These are phyloP conservation scores for Halophytophthora batemanensis DNA, from an alignment of 352 stramenopile species.

Conservation along the genomic window DNA sequence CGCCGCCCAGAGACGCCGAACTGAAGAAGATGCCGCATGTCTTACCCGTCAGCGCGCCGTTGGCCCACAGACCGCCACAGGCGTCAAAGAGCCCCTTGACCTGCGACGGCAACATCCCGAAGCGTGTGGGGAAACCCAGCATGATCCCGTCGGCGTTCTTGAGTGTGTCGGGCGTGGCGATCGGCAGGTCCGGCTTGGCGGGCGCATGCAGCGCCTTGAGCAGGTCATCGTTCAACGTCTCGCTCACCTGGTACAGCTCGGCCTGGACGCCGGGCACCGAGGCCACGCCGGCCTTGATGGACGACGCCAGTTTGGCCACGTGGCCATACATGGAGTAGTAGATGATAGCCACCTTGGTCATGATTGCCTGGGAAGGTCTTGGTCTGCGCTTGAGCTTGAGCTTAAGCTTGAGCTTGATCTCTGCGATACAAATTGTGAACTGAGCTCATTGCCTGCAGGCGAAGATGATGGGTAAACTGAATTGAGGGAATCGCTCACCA, in stretches of 20 bases:
- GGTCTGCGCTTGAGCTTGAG: no score
- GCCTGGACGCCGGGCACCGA: conserved; percentile 37
- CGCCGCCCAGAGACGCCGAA: conserved; percentile 58
- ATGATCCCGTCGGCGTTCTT: conserved; percentile 35
- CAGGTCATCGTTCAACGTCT: conserved; percentile 68
- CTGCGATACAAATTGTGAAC: no score
- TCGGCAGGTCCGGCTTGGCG: conserved; percentile 54
- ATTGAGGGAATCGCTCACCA: no score
- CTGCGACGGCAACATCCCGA: conserved; percentile 73
- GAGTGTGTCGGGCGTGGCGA: conserved; percentile 51
- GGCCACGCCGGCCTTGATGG: conserved; percentile 65
- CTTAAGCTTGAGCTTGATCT: no score
- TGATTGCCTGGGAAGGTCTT: no score
- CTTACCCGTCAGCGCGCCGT: conserved; percentile 71
- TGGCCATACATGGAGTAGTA: conserved; percentile 86
- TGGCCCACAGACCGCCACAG: conserved; percentile 72
- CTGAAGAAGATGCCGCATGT: conserved; percentile 78
- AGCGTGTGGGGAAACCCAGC: conserved; percentile 80
- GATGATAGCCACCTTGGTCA: conserved; percentile 68
- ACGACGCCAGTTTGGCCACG: conserved; percentile 58
- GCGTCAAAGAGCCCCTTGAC: conserved; percentile 84
- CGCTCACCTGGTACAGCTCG: conserved; percentile 54
- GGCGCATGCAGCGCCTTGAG: conserved; percentile 74
- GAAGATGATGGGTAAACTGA: no score
- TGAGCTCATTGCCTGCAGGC: no score